A percentile compares a stretch with the other conserved stretches of the same genome.
phyloP scores from a whole-genome alignment of 2,329 filamentous ascomycete species.

The Chalaropsis ovoidea region DNA sequence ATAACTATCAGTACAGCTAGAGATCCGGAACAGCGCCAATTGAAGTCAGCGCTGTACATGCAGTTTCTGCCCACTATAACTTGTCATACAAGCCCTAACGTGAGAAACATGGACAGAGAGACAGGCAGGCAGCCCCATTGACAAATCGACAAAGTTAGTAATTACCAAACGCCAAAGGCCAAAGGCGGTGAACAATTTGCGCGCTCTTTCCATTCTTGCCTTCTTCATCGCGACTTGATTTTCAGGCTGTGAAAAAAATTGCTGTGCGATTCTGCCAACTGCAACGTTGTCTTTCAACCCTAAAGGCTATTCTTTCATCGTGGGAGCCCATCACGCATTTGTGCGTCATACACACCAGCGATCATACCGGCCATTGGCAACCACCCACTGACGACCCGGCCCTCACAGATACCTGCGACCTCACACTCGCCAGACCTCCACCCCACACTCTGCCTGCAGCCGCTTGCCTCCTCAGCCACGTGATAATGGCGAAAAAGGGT shows the following conservation, averaged over 20 bases:
- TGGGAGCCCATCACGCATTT: not conserved
- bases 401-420: not conserved
- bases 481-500: constrained; percentile 23
- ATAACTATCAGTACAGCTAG: constrained; percentile 9
- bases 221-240: not conserved
- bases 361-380: not conserved
- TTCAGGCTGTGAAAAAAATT: not conserved
- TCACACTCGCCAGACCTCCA: not conserved
- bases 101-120: not conserved
- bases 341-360: not conserved
- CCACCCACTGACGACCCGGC: not conserved
- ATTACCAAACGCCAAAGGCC: not conserved
- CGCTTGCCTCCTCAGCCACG: not conserved
- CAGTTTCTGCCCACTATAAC: constrained; percentile 18
- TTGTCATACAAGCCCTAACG: not conserved
- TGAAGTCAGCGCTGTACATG: not conserved
- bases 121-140: not conserved
- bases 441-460: not conserved
- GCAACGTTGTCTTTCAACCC: not conserved
- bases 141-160: not conserved
- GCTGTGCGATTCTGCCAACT: not conserved
- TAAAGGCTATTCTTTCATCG: not conserved
- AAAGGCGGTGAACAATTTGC: not conserved
- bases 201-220: not conserved
- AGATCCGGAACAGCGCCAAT: not conserved